These are phyloP conservation scores for Suhomyces sp. DNA, from an alignment of 805 yeast species.

Conservation along the genomic window DNA sequence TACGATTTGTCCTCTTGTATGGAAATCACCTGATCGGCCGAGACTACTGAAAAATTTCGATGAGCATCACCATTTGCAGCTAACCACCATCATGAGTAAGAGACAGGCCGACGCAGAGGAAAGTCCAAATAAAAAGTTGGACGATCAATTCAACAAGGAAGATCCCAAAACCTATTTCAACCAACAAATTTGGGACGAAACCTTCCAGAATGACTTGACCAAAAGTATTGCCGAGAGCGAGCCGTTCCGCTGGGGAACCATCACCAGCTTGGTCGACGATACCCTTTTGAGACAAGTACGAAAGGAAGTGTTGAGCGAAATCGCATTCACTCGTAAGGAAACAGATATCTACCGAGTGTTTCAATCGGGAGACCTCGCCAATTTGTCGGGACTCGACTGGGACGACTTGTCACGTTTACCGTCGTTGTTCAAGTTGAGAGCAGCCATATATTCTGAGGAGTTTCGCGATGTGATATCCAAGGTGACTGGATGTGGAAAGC, in stretches of 20 bases:
- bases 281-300: slow-evolving; percentile 74
- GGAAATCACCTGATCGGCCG: neutral
- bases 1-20: neutral
- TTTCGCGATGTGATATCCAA: slow-evolving; percentile 75
- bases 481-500: slow-evolving; percentile 83
- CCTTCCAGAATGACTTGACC: slow-evolving; percentile 39
- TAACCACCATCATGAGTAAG: neutral
- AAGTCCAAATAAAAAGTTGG: slow-evolving; percentile 1
- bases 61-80: slow-evolving; percentile 1
- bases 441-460: slow-evolving; percentile 82
- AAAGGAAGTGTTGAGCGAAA: slow-evolving; percentile 74
- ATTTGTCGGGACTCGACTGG: slow-evolving; percentile 78
- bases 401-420: slow-evolving; percentile 73
- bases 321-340: slow-evolving; percentile 91
- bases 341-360: slow-evolving; percentile 93
- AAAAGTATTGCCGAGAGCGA: slow-evolving; percentile 50
- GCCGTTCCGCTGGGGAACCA: slow-evolving; percentile 91
- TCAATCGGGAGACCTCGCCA: slow-evolving; percentile 90
- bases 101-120: neutral
- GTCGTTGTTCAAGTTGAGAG: slow-evolving; percentile 70
- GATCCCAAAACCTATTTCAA: slow-evolving; percentile 37
- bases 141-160: slow-evolving; percentile 2
- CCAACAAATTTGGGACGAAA: slow-evolving; percentile 44
- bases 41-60: neutral
- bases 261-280: slow-evolving; percentile 70